Evolutionary conservation across 2,329 filamentous ascomycete species (phyloP).

Genomic region (Monascus ruber): DNA sequence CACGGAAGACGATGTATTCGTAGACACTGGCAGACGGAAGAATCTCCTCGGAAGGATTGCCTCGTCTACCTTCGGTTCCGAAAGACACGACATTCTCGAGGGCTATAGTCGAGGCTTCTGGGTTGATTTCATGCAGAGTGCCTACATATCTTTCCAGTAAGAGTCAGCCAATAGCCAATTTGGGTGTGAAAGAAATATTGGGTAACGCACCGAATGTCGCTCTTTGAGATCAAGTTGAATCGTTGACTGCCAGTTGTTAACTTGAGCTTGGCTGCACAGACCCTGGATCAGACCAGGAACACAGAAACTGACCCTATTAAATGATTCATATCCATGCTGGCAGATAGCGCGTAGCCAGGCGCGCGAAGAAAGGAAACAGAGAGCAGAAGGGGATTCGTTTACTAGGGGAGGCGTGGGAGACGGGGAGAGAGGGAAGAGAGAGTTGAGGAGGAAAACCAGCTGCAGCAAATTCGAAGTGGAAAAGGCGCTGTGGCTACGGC

Average conservation of each 20-base stretch:
- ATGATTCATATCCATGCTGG: slow-evolving; percentile 39
- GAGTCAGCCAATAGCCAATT: slow-evolving; percentile 23
- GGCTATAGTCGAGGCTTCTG: slow-evolving; percentile 89
- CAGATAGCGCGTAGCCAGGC: slow-evolving; percentile 19
- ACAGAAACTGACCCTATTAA: slow-evolving; percentile 34
- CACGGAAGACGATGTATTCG: slow-evolving; percentile 97
- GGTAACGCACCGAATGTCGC: slow-evolving; percentile 74
- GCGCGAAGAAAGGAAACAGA: slow-evolving; percentile 8
- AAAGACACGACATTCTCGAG: slow-evolving; percentile 92
- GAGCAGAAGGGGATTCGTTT: slow-evolving; percentile 12
- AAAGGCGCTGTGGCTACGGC: slow-evolving; percentile 20
- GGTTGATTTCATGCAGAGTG: slow-evolving; percentile 94
- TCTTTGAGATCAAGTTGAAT: slow-evolving; percentile 95
- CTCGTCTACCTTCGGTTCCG: slow-evolving; percentile 82
- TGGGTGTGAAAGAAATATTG: not conserved
- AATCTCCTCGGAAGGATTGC: slow-evolving; percentile 69
- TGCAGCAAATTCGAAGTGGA: slow-evolving; percentile 20
- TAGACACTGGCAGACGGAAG: slow-evolving; percentile 77
- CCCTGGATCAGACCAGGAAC: slow-evolving; percentile 16
- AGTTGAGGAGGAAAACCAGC: slow-evolving; percentile 12
- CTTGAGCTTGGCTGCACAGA: slow-evolving; percentile 23
- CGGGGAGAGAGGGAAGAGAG: slow-evolving; percentile 3
- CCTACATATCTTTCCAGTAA: slow-evolving; percentile 66
- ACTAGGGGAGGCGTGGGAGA: slow-evolving; percentile 4
- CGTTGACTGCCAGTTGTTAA: slow-evolving; percentile 54